Percentiles rank a stretch among this genome's conserved stretches.
Conservation (phyloP, 176 grass and related monocot species). For the Zizania latifolia region DNA sequence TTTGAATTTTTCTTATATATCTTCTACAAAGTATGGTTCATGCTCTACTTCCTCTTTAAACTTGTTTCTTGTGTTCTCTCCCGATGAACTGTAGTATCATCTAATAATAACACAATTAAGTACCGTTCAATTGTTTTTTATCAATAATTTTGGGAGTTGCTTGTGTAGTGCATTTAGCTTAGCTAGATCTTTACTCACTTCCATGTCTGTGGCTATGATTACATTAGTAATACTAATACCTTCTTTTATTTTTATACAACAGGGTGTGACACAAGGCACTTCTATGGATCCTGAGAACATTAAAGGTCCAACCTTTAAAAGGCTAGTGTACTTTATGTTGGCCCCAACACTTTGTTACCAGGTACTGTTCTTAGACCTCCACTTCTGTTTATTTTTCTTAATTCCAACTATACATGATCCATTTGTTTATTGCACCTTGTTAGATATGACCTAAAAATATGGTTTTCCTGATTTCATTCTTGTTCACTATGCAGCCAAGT, state of each 20-base stretch:
- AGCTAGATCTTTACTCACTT: neutral
- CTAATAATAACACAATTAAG: neutral
- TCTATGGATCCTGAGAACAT: constrained; percentile 40
- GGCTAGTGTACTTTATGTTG: constrained; percentile 72
- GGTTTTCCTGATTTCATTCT: constrained; percentile 23
- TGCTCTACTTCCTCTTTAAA: neutral
- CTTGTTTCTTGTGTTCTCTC: neutral
- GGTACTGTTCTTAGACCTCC: constrained; percentile 39
- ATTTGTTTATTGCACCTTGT: neutral
- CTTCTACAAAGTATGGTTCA: neutral
- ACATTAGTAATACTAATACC: neutral
- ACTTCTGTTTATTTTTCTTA: neutral
- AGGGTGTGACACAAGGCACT: constrained; percentile 43
- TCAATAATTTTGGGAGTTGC: neutral
- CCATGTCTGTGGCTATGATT: neutral
- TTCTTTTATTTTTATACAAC: constrained; percentile 9
- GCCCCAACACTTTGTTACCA: constrained; percentile 98
- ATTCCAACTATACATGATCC: neutral
- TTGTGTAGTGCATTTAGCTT: constrained; percentile 6
- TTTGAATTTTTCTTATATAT: neutral
- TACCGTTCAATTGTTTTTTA: neutral
- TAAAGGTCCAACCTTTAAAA: constrained; percentile 56
- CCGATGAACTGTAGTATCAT: neutral
- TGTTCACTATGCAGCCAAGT: constrained; percentile 52
- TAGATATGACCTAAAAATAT: neutral